Base-by-base conservation (phyloP, 345 rosid species). In the Excoecaria cochinchinensis region DNA sequence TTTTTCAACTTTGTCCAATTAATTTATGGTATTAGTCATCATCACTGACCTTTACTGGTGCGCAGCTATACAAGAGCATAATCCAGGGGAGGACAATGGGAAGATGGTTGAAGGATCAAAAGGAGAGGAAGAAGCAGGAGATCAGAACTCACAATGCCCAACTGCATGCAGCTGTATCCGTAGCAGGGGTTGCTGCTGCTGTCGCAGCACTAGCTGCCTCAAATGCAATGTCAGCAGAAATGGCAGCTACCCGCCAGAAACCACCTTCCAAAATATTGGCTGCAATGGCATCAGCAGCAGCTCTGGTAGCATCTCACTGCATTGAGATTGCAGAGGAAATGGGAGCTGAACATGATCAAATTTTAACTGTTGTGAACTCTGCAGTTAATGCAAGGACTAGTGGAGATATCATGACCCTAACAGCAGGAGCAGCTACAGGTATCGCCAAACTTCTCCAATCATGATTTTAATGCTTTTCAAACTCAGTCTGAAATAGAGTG, bases 391-490 rank as follows among this genome's bases (percentile, higher is more conserved):
- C 92, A 22, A 92, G 79, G 85, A 89, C 88, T 65, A 91, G 85
- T 72, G 97, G 98, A 61, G 97, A 94, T 77, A 81, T 94, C 83
- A 90, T 94, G 92, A 89, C 97, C 81, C 79, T 94, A 79, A 94
- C 98, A 25, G 97, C 98, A 5, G 95, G 93, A 69, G 97, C 98
- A 80, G 97, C 98, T 40, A 94, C 98, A 85, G 98, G 98, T 92
- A 83, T 16, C 38, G 21, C 12, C 64, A 66, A 19, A 36, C 31
- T 57, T 15, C 64, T 75, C 76, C 24, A 53, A 46, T 65, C 25
- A n/a, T 16, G n/a, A 58, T 24, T 40, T 50, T 15, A 22, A 48
- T 68, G n/a, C 40, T 47, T 10, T 24, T 53, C 50, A 53, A 55
- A 15, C 39, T 57, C 3, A 51, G 63, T 16, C 21, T 16, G 15